These are phyloP conservation scores for Asterionellopsis glacialis DNA, from an alignment of 108 stramenopile species.

Conservation along the genomic window DNA sequence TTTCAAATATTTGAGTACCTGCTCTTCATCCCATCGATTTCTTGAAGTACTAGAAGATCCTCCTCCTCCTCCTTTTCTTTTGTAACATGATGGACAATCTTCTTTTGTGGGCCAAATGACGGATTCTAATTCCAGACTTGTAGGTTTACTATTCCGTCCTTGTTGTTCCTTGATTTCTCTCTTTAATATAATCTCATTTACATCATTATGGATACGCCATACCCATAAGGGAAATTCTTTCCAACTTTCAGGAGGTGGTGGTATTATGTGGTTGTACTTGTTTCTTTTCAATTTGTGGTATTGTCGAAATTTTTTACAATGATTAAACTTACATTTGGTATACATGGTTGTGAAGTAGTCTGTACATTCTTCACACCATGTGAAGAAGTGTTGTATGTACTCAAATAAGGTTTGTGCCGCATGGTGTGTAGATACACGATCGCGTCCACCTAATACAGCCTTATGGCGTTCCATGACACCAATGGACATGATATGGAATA, in stretches of 20 bases:
- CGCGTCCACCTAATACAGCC: constrained; percentile 34
- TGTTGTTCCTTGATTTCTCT: background rate
- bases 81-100: constrained; percentile 23
- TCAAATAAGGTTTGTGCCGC: constrained; percentile 42
- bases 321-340: constrained; percentile 24
- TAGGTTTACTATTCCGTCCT: constrained; percentile 1
- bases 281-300: constrained; percentile 4
- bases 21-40: constrained; percentile 20
- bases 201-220: constrained; percentile 37
- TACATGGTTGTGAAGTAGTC: constrained; percentile 19
- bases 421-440: constrained; percentile 37
- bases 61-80: constrained; percentile 13
- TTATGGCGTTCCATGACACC: constrained; percentile 63
- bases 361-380: constrained; percentile 39
- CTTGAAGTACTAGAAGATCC: no score
- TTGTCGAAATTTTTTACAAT: constrained; percentile 26
- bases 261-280: no score
- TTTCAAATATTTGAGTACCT: constrained; percentile 29
- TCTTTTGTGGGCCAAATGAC: constrained; percentile 29
- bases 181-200: constrained; percentile 17
- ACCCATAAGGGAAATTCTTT: constrained; percentile 38
- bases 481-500: constrained; percentile 66
- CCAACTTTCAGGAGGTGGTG: constrained; percentile 29
- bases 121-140: constrained; percentile 10
- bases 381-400: constrained; percentile 37